Conservation (phyloP, 495 filamentous ascomycete species). For the Lichina pygmaea region DNA sequence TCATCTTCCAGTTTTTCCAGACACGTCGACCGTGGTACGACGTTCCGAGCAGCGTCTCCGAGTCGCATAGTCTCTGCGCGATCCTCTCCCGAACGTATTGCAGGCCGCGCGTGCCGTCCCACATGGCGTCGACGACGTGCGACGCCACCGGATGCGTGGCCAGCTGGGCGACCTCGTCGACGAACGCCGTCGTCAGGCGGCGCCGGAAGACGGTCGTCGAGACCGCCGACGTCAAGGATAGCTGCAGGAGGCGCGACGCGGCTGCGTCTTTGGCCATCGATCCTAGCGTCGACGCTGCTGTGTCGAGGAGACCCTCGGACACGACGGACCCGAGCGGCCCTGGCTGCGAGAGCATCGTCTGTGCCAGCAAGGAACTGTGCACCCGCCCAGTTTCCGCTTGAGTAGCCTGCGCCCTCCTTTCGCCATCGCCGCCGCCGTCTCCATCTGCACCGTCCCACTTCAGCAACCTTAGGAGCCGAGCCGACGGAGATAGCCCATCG, state of each 20-base stretch:
- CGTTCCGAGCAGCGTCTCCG: slow-evolving; percentile 41
- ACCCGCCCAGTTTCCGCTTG: slow-evolving; percentile 16
- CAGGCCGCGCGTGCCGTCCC: slow-evolving; percentile 34
- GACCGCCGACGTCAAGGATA: slow-evolving; percentile 29
- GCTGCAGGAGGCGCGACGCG: slow-evolving; percentile 45
- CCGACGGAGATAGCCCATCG: slow-evolving; percentile 16
- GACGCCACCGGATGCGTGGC: slow-evolving; percentile 46
- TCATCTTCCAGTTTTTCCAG: slow-evolving; percentile 82
- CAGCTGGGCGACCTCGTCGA: slow-evolving; percentile 30
- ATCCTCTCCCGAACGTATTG: slow-evolving; percentile 40
- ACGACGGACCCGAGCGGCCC: slow-evolving; percentile 28
- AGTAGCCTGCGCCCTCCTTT: slow-evolving; percentile 6
- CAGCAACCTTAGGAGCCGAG: slow-evolving; percentile 9
- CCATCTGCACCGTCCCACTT: slow-evolving; percentile 3
- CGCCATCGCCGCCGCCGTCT: slow-evolving; percentile 1
- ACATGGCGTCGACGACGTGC: slow-evolving; percentile 54
- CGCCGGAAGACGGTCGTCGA: slow-evolving; percentile 31
- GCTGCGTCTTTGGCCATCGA: slow-evolving; percentile 27
- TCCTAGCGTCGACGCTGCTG: slow-evolving; percentile 16
- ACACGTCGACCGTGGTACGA: slow-evolving; percentile 53
- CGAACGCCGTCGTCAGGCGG: slow-evolving; percentile 31
- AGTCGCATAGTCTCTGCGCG: slow-evolving; percentile 30
- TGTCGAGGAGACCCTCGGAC: slow-evolving; percentile 23
- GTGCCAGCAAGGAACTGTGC: slow-evolving; percentile 38
- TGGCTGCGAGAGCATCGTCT: slow-evolving; percentile 32